Base-by-base conservation (phyloP, 257 asterid species). In the Datura wrightii region DNA sequence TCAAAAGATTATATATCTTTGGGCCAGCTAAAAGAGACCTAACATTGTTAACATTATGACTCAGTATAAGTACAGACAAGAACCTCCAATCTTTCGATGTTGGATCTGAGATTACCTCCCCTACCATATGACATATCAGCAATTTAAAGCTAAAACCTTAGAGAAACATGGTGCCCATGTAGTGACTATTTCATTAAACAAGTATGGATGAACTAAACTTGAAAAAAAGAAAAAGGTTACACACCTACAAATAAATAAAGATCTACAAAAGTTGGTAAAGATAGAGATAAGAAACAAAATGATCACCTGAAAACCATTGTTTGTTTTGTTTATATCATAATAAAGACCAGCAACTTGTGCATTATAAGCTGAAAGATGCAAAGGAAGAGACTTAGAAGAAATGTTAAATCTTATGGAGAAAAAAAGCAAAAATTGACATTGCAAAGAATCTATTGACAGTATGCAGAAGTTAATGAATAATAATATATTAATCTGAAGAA, bases 291-390 rank as follows among this genome's bases (percentile, higher is more conserved):
- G 65, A 82, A 84, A 85, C 83, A 59, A n/a, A 53, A 52, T 18
- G 65, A 76, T 80, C 88, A 97, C 99, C 98, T 94, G 98, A 85
- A 97, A 97, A 69, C 99, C 99, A 89, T 65, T 89, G 82, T 90
- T 88, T 9, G 94, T 86, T 87, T 86, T 91, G 89, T 39, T 88
- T 88, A 97, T 89, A 83, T 87, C 92, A 87, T 95, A 97, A 89
- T 95, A 87, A 58, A 97, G 99, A 83, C 99, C 99, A 82, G 99
- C 98, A 89, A 97, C 96, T 91, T 95, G 91, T 53, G 99, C 98
- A 91, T 97, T 91, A 65, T 97, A 97, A 85, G 99, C 99, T 97
- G 97, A 84, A 89, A 87, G 56, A 90, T 62, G 86, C 85, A 89
- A 79, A 86, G 46, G 19, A 82, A 72, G 58, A 16, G 19, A 55